These are phyloP conservation scores for Penicillium sp. DNA, from an alignment of 2,329 filamentous ascomycete genomes.

Conservation along the genomic window DNA sequence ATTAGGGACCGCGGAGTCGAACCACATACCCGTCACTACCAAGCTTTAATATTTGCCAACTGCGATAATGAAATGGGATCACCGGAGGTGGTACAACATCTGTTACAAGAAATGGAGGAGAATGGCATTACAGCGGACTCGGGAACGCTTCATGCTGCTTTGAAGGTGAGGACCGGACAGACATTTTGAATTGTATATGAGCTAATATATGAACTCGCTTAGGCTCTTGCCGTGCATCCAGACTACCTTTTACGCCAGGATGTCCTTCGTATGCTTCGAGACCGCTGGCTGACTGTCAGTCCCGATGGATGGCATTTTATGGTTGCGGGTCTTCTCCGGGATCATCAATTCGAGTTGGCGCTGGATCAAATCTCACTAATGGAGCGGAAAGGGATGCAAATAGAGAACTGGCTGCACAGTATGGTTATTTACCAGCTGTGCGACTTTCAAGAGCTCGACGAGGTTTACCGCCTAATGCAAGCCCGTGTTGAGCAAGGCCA, in stretches of 20 bases:
- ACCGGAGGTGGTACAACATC: constrained; percentile 58
- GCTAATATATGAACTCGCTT: background rate
- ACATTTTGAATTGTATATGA: background rate
- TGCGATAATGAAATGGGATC: constrained; percentile 64
- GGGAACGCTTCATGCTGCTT: constrained; percentile 67
- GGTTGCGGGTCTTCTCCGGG: constrained; percentile 72
- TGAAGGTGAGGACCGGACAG: constrained; percentile 55
- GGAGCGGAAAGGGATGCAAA: constrained; percentile 53
- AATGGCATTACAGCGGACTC: constrained; percentile 64
- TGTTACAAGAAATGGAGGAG: constrained; percentile 72
- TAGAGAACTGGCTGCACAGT: constrained; percentile 75
- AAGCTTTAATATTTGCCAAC: constrained; percentile 73
- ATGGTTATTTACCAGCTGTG: constrained; percentile 73
- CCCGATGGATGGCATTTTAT: constrained; percentile 66
- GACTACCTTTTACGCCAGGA: constrained; percentile 75
- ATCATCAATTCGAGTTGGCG: constrained; percentile 80
- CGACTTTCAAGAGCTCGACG: constrained; percentile 72
- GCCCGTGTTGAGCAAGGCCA: constrained; percentile 52
- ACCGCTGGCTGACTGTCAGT: constrained; percentile 67
- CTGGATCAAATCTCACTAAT: constrained; percentile 69
- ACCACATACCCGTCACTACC: constrained; percentile 56
- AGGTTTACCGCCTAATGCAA: constrained; percentile 69
- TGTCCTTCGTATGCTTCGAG: constrained; percentile 64
- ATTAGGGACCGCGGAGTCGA: constrained; percentile 38
- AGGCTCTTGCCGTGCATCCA: constrained; percentile 78